phyloP scores from a whole-genome alignment of 23 red algal genomes.

The Cyanidioschyzon merolae region DNA sequence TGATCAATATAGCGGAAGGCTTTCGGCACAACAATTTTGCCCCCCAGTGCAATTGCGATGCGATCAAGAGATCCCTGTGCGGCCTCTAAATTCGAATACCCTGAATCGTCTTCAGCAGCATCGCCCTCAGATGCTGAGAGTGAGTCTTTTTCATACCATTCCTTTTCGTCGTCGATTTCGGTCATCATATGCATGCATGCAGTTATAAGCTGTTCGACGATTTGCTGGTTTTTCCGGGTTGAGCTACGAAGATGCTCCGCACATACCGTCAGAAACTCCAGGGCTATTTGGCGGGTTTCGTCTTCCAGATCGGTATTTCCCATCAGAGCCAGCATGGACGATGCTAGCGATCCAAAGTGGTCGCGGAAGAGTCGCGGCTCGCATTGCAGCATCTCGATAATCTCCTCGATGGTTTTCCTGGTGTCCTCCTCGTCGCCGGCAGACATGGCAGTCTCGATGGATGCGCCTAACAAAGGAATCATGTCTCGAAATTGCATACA shows the following conservation, averaged over 20 bases:
- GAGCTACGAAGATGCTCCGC: conserved; percentile 72
- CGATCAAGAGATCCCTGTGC: conserved; percentile 92
- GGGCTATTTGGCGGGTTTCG: conserved; percentile 57
- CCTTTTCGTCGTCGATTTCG: conserved; percentile 77
- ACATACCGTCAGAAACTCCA: conserved; percentile 77
- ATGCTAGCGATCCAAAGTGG: conserved; percentile 35
- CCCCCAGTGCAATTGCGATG: conserved; percentile 82
- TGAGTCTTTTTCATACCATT: conserved; percentile 74
- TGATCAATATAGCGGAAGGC: conserved; percentile 45
- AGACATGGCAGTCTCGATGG: conserved; percentile 33
- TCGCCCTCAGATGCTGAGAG: not conserved
- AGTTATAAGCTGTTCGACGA: conserved; percentile 54
- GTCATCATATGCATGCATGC: conserved; percentile 86
- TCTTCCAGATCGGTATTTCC: conserved; percentile 32
- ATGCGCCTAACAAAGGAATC: conserved; percentile 51
- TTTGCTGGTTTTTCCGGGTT: conserved; percentile 53
- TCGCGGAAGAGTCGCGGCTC: conserved; percentile 65
- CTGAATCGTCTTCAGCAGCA: conserved; percentile 48
- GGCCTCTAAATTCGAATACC: conserved; percentile 63
- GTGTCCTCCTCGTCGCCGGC: conserved; percentile 53
- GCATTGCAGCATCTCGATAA: conserved; percentile 77
- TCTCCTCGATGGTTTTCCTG: conserved; percentile 47
- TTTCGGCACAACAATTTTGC: conserved; percentile 77
- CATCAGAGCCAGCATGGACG: conserved; percentile 52
- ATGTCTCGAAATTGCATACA: conserved; percentile 67